Evolutionary conservation across 495 filamentous ascomycete species (phyloP), one percentile per base, ranked within the genome.

Genomic region (Cercophora sp.): DNA sequence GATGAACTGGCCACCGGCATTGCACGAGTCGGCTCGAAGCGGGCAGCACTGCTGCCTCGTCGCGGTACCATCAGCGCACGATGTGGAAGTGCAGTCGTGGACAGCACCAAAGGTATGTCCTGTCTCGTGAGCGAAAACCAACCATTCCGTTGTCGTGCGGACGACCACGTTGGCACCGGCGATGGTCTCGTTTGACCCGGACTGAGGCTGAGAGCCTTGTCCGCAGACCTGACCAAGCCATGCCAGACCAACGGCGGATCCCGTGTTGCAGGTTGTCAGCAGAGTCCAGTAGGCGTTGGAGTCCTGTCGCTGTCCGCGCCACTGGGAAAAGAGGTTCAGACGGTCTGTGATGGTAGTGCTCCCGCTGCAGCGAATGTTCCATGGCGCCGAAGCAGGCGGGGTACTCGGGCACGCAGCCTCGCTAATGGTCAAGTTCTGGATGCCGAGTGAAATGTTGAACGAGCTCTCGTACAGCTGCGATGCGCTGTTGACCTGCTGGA

Each of bases 71-170:
- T 84, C 73, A 2, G 54, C 41, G 66, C 93, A 97, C n/a, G 85
- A 81, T 10, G 70, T 36, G 0, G 73, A 60, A 4, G 79, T 84
- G 67, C 93, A 98, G 70, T 98, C 93, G 64, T 98, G 93, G 31
- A 96, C 89, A 10, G 93, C 94, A 35, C 93, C 93, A 61, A 96
- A 96, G 0, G 89, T 96, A 58, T 98, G 93, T 8, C 93, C 93
- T 10, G 87, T 83, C 67, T 98, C 94, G 61, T 98, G 93, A 53
- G 93, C 92, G 70, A 97, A 90, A 45, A 98, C 88, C 65, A 96
- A 89, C 94, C 94, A 98, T 58, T 95, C 89, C 18, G 81, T 86
- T 9, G 80, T 73, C 2, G 88, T 96, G 42, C 83, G 82, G 15
- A 90, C 86, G 16, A 98, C 91, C 20, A 98, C 89, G 65, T 96